Conservation (phyloP, 495 filamentous ascomycete species). For the Penicillium angulare region DNA sequence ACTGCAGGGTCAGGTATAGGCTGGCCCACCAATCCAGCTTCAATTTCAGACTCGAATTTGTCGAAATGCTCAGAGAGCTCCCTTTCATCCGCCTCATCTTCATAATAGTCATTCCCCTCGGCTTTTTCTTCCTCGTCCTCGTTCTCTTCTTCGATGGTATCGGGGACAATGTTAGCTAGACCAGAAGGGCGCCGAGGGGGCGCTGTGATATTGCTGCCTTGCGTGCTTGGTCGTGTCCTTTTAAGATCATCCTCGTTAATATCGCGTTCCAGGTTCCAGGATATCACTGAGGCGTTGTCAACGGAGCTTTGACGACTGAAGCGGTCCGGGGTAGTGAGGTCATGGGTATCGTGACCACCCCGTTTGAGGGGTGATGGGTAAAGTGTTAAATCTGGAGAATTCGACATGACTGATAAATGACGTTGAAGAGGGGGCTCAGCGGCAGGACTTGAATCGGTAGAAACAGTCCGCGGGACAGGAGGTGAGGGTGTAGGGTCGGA, state of each 20-base stretch:
- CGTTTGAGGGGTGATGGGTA: conserved; percentile 37
- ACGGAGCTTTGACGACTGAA: conserved; percentile 25
- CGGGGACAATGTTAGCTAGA: conserved; percentile 21
- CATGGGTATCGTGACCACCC: conserved; percentile 7
- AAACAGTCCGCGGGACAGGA: conserved; percentile 36
- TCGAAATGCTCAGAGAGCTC: conserved; percentile 14
- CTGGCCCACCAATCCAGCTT: too few species aligned
- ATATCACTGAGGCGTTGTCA: conserved; percentile 38
- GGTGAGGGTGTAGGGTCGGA: conserved; percentile 41
- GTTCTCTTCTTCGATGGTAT: conserved; percentile 34
- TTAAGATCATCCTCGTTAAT: conserved; percentile 41
- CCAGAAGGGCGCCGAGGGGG: conserved; percentile 45
- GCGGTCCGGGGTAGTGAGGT: conserved; percentile 22
- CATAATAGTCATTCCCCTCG: too few species aligned
- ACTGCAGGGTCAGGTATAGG: background rate
- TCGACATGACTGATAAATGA: conserved; percentile 17
- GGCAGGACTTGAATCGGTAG: conserved; percentile 34
- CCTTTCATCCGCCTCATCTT: conserved; percentile 22
- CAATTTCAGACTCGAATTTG: background rate
- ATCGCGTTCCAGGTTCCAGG: conserved; percentile 43
- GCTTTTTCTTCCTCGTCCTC: background rate
- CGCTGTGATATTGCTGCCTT: conserved; percentile 37
- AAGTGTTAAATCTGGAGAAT: conserved; percentile 15
- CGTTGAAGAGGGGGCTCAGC: conserved; percentile 21
- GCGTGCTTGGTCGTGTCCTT: conserved; percentile 31